Percentiles rank a stretch among this genome's conserved stretches.
These are phyloP conservation scores for Penicillium italicum DNA, from an alignment of 2,329 filamentous ascomycete species.

Conservation along the genomic window DNA sequence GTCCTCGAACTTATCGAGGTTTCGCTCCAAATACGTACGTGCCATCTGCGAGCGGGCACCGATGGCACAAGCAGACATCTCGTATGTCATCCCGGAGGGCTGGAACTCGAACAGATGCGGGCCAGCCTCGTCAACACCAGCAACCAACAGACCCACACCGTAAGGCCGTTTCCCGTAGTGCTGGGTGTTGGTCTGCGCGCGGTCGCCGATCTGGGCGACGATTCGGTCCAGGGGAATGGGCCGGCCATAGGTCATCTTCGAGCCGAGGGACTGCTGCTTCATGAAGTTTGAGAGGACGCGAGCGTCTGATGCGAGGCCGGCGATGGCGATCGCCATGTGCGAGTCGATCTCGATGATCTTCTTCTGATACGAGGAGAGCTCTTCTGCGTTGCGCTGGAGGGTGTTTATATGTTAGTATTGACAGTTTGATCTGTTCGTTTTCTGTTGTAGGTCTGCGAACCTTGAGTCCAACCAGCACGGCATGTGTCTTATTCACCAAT, in stretches of 20 bases:
- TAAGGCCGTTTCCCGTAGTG: conserved; percentile 96
- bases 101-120: conserved; percentile 99
- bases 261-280: conserved; percentile 97
- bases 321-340: conserved; percentile 91
- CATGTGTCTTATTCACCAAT: conserved; percentile 96
- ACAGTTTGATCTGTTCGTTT: neutral
- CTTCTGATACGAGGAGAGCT: conserved; percentile 99
- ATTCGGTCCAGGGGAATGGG: conserved; percentile 86
- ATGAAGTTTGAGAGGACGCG: conserved; percentile 99
- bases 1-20: conserved; percentile 76
- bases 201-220: conserved; percentile 87
- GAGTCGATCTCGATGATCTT: conserved; percentile 97
- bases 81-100: conserved; percentile 89
- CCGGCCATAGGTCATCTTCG: conserved; percentile 92
- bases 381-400: conserved; percentile 88
- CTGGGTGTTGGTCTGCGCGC: conserved; percentile 96
- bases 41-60: conserved; percentile 97
- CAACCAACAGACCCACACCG: conserved; percentile 87
- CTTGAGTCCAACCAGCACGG: conserved; percentile 94
- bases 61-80: conserved; percentile 96
- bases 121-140: conserved; percentile 88
- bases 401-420: neutral
- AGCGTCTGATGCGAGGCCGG: conserved; percentile 93
- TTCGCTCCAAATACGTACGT: conserved; percentile 89
- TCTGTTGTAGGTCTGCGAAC: conserved; percentile 47